Base-by-base conservation (phyloP, 768 basidiomycete species). In the Coprinopsis cinerea region DNA sequence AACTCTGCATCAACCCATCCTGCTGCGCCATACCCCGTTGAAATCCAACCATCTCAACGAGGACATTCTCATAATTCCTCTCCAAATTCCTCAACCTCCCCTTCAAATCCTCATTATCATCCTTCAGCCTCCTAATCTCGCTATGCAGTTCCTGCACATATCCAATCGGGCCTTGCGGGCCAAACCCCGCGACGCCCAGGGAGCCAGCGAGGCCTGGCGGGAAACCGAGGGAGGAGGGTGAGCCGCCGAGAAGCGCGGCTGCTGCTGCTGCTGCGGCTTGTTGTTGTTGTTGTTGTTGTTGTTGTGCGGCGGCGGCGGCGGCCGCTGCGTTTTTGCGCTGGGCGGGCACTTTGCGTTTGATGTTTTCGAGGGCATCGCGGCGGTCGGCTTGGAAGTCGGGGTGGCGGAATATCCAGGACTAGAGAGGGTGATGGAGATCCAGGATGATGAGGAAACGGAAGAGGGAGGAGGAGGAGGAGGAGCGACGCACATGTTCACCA, bases 1-100 rank as follows among this genome's bases (percentile, higher is more conserved):
- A 61, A 57, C 78, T 81, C 66, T 90, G 85, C 79, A 90, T 84
- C 48, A 92, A 64, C 35, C 79, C 81, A 57, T 94, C 92, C 70
- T 92, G 89, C 66, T 90, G 84, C 26, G 85, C 86, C 79, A 68
- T 65, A 5, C 64, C 64, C 30, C 70, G 43, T 48, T 70, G 69
- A 28, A 71, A 67, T 0, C 63, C 64, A 9, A 66, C 66, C 59
- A 73, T 64, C 43, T 71, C 68, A 18, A 65, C 63, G 11, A 69
- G 53, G 4, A 72, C 61, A 28, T 59, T 67, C 54, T 70, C 65
- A 47, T 71, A 71, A 39, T 65, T 68, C 44, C 69, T 52, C 59
- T 73, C 72, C n/a, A 73, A 55, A 14, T 40, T 57, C 28, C 70
- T 55, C 22, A 71, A 49, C 13, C 72, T 47, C n/a, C 61, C 64